A percentile compares a stretch with the other conserved stretches of the same genome.
Evolutionary conservation across 257 asterid species (phyloP).

Genomic region (Sherardia arvensis): DNA sequence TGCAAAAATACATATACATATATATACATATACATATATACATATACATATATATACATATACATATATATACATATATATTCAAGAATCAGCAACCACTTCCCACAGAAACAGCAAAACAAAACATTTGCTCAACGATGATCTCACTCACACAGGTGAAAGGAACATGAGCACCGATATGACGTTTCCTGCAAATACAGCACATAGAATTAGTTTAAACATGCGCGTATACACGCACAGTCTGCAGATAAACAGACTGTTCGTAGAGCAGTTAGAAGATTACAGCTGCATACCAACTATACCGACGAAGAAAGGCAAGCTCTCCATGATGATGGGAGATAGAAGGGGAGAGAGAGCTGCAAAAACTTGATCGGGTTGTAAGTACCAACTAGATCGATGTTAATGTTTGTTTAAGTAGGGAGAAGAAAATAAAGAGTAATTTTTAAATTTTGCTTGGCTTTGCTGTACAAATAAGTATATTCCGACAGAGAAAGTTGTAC

Average conservation of each 20-base stretch:
- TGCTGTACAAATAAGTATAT: background rate
- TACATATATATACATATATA: no score
- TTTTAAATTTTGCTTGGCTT: background rate
- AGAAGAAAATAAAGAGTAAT: no score
- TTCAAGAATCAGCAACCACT: background rate
- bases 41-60: no score
- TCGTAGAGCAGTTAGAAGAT: background rate
- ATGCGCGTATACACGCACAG: background rate
- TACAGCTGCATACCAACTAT: conserved; percentile 34
- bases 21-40: no score
- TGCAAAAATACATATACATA: no score
- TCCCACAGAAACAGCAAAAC: background rate
- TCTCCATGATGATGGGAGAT: conserved; percentile 26
- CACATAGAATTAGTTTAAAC: background rate
- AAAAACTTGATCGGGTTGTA: background rate
- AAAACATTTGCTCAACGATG: background rate
- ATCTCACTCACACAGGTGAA: conserved; percentile 53
- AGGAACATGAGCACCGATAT: conserved; percentile 67
- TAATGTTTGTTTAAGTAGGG: background rate
- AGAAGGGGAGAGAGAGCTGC: background rate
- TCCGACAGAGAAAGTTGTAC: background rate
- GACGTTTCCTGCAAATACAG: conserved; percentile 43
- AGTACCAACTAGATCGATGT: background rate
- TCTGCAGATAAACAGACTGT: background rate
- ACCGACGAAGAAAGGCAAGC: conserved; percentile 30